Evolutionary conservation across 257 asterid genomes (phyloP).

Genomic region (Nicotiana benthamiana): DNA sequence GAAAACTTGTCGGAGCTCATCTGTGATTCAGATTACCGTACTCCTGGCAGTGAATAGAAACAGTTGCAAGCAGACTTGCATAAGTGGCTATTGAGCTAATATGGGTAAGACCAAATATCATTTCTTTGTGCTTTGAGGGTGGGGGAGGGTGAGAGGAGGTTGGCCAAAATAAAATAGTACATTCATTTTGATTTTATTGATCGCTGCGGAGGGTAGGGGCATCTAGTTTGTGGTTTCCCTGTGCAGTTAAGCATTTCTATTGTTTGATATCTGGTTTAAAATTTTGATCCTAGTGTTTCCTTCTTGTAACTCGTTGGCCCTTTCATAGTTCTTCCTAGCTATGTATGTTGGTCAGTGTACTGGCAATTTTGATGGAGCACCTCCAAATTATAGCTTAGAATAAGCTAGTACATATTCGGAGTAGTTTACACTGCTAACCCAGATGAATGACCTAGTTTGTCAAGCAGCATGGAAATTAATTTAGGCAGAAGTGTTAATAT

Average conservation of each 20-base stretch:
- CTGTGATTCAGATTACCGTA: constrained; percentile 77
- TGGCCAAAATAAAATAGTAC: not conserved
- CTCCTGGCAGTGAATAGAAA: constrained; percentile 67
- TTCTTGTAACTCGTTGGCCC: not conserved
- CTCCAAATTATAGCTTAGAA: not conserved
- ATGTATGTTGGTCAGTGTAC: not conserved
- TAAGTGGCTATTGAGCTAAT: constrained; percentile 77
- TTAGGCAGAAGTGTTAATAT: not conserved
- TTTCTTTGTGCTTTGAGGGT: not conserved
- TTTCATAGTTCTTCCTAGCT: not conserved
- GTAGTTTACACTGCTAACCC: not conserved
- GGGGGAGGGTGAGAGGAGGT: not conserved
- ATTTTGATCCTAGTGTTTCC: not conserved
- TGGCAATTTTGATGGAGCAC: not conserved
- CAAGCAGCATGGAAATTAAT: not conserved
- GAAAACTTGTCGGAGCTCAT: constrained; percentile 73
- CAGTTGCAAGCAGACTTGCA: constrained; percentile 85
- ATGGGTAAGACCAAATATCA: constrained; percentile 47
- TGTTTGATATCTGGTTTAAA: not conserved
- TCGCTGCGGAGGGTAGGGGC: not conserved
- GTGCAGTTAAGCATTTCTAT: not conserved
- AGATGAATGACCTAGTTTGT: not conserved
- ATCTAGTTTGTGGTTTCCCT: not conserved
- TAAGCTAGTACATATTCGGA: not conserved
- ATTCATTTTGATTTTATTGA: not conserved